A percentile compares a stretch with the other conserved stretches of the same genome.
These are phyloP conservation scores for Teratosphaeriaceae sp. DNA, from an alignment of 2,329 filamentous ascomycete genomes.

Conservation along the genomic window DNA sequence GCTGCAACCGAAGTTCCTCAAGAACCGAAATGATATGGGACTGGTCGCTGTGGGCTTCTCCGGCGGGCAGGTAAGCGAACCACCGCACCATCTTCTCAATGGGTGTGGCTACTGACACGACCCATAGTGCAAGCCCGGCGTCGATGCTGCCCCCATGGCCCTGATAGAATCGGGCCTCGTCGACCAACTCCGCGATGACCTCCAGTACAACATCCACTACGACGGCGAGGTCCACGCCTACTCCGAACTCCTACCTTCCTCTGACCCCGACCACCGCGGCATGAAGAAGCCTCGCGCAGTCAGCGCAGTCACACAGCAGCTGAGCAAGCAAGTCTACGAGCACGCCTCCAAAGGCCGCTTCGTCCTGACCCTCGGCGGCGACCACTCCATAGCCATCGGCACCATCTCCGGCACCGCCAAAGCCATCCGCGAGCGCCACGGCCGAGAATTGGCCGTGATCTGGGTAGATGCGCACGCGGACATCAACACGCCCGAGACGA, in stretches of 20 bases:
- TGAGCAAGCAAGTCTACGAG: slow-evolving; percentile 78
- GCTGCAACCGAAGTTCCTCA: slow-evolving; percentile 67
- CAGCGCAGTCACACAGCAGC: slow-evolving; percentile 72
- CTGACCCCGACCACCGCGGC: slow-evolving; percentile 72
- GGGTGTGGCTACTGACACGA: slow-evolving; percentile 13
- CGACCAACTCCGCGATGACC: slow-evolving; percentile 71
- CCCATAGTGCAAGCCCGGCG: slow-evolving; percentile 73
- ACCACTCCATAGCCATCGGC: slow-evolving; percentile 95
- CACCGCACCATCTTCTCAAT: too few species aligned
- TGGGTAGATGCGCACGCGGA: slow-evolving; percentile 99
- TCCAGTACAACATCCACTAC: slow-evolving; percentile 82
- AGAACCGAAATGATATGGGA: slow-evolving; percentile 71
- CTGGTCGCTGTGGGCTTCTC: slow-evolving; percentile 95
- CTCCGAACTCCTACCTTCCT: slow-evolving; percentile 61
- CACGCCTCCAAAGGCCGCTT: slow-evolving; percentile 78
- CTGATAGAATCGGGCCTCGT: slow-evolving; percentile 86
- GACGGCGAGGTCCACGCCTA: slow-evolving; percentile 79
- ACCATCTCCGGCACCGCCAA: slow-evolving; percentile 82
- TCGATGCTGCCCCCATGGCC: slow-evolving; percentile 83
- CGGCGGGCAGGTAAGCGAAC: slow-evolving; percentile 70
- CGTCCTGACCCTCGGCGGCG: slow-evolving; percentile 87
- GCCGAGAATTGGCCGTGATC: slow-evolving; percentile 83
- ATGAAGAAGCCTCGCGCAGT: slow-evolving; percentile 94
- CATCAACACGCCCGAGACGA: slow-evolving; percentile 93
- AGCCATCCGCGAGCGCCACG: slow-evolving; percentile 76